Base-by-base conservation (phyloP, 257 asterid genomes). In the Anisodus tanguticus region DNA sequence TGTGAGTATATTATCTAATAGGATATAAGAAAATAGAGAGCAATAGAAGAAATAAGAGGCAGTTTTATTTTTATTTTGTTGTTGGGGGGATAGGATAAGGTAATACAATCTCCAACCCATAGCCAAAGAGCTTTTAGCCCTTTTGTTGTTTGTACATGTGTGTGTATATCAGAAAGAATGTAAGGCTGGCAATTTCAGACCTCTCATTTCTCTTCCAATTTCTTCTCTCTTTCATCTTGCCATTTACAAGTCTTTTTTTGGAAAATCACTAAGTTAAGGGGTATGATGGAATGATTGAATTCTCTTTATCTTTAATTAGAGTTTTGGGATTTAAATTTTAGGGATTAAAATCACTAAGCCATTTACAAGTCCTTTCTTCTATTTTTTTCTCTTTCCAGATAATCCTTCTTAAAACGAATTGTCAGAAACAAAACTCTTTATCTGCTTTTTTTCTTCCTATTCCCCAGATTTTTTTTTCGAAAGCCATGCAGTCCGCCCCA, bases 21-120 rank as follows among this genome's bases (percentile, higher is more conserved):
- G 83, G 89, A 87, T 83, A 83, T 84, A 72, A 35, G 89, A 80
- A 81, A 84, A 68, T 88, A 77, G 83, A 82, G 72, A 54, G 82
- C 78, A 83, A 84, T 72, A 9, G 41, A 41, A 8, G 60, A 62
- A 22, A 53, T 76, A 76, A 77, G 26, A 31, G 4, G 8, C n/a
- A 7, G 0, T 22, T 22, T n/a, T 47, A 9, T n/a, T 39, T 45
- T 2, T 41, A 41, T 41, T 43, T 31, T 53, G 76, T 31, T 58
- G 85, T 66, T 88, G 81, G 51, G 2, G 31, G 86, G 94, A 88
- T 89, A 89, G 92, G 97, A 92, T 93, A 92, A 91, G 97, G 93
- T 88, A 88, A 93, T 92, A 92, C 85, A 88, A 83, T 86, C 84
- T 68, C 79, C 83, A 85, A 85, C 85, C 91, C 87, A 86, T 35